Evolutionary conservation across 2,329 filamentous ascomycete genomes (phyloP), one percentile per base, ranked within the genome.

Genomic region (Lasiodiplodia theobromae): DNA sequence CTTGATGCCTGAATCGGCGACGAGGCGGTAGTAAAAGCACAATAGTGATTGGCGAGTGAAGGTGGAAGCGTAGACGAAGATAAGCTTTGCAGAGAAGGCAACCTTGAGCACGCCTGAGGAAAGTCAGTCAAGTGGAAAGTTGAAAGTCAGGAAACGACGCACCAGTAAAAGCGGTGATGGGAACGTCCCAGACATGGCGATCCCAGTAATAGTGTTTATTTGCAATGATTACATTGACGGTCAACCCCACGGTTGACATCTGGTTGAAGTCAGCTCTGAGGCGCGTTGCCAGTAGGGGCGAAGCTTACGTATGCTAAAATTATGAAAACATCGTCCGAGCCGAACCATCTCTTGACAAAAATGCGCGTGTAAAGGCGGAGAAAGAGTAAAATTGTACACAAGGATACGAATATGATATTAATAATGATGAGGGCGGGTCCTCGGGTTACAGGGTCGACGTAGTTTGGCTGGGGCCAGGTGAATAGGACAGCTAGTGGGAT

Each of bases 1-100:
- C 1, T 63, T 72, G 60, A 77, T 77, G 1, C 76, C 77, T n/a
- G 77, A 78, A 69, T 84, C 81, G 11, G 77, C 69, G 8, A 83
- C 75, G 11, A 84, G 74, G 14, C 83, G 78, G 65, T 83, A 83
- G 70, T 84, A 85, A 71, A 84, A 83, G 71, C 75, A 80, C 40
- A 83, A 78, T 10, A 84, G 73, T 0, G 81, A 83, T 18, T 83
- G 73, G 18, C 82, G 75, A 0, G 81, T 83, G 68, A 82, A 83
- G 0, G 79, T 80, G 0, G 82, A 75, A 2, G 82, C 81, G 14
- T 77, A 72, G 2, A 77, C 78, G 70, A 83, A 84, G 4, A 81
- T 72, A 7, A 82, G 64, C 70, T 84, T 84, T 4, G 82, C 77
- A 1, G 74, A 72, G 72, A 84, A 78, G 3, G 80, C 82, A 16